These are phyloP conservation scores for Entonaema liquescens DNA, from an alignment of 495 filamentous ascomycete genomes.

Conservation along the genomic window DNA sequence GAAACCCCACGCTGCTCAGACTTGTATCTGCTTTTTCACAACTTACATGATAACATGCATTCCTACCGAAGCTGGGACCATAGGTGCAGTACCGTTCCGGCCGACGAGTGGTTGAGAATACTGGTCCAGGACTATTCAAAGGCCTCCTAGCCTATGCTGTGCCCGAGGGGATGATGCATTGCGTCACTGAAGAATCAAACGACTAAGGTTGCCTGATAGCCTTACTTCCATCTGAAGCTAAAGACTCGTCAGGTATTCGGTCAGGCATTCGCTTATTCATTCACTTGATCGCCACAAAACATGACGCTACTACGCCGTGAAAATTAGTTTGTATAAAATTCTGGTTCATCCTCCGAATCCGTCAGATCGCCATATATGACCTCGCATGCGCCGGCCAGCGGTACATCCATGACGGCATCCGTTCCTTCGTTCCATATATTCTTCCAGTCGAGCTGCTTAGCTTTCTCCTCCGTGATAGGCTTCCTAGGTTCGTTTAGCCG, in stretches of 20 bases:
- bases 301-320: not conserved
- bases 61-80: too few relatives aligned
- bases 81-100: too few relatives aligned
- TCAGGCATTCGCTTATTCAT: not conserved
- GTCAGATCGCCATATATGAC: conserved; percentile 72
- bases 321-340: conserved; percentile 28
- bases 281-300: not conserved
- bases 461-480: conserved; percentile 57
- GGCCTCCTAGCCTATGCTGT: too few relatives aligned
- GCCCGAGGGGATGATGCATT: not conserved
- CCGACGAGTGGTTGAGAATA: not conserved
- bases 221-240: not conserved
- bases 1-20: too few relatives aligned
- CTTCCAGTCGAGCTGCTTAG: conserved; percentile 73
- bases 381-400: conserved; percentile 96
- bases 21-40: too few relatives aligned
- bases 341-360: conserved; percentile 34
- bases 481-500: conserved; percentile 61
- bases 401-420: conserved; percentile 97
- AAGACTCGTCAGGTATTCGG: not conserved
- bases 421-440: conserved; percentile 89
- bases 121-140: too few relatives aligned
- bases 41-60: too few relatives aligned
- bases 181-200: not conserved
- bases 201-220: not conserved